Conservation (phyloP, 2,329 filamentous ascomycete genomes). For the Celoporthe dispersa region DNA sequence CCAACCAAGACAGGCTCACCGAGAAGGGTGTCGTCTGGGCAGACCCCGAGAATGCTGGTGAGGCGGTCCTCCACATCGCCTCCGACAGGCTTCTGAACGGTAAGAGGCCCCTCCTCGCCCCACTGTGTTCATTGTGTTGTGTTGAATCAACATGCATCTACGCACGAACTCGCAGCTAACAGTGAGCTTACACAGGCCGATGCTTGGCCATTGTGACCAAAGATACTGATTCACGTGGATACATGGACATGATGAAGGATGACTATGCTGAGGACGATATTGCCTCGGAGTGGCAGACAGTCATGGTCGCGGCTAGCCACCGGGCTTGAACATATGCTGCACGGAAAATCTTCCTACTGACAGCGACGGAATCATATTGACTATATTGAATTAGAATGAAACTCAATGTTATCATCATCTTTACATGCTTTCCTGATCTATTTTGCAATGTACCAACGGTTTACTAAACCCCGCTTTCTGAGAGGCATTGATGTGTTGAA, state of each 20-base stretch:
- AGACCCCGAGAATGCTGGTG: slow-evolving; percentile 1
- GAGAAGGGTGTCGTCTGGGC: slow-evolving; percentile 26
- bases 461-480: background rate
- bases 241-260: background rate
- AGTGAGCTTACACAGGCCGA: background rate
- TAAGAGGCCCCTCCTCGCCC: background rate
- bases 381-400: too few relatives aligned
- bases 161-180: background rate
- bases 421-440: background rate
- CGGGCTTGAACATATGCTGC: background rate
- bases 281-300: background rate
- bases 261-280: background rate
- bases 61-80: background rate
- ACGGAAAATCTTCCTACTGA: background rate
- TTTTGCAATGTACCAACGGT: background rate
- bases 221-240: background rate
- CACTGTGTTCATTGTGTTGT: background rate
- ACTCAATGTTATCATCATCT: background rate
- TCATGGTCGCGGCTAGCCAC: slow-evolving; percentile 1
- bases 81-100: background rate
- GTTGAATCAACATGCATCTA: background rate
- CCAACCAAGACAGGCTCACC: slow-evolving; percentile 36
- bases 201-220: slow-evolving; percentile 1
- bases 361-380: background rate
- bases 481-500: background rate